These are phyloP conservation scores for Ophiostoma novo-ulmi DNA, from an alignment of 2,329 filamentous ascomycete genomes.

Conservation along the genomic window DNA sequence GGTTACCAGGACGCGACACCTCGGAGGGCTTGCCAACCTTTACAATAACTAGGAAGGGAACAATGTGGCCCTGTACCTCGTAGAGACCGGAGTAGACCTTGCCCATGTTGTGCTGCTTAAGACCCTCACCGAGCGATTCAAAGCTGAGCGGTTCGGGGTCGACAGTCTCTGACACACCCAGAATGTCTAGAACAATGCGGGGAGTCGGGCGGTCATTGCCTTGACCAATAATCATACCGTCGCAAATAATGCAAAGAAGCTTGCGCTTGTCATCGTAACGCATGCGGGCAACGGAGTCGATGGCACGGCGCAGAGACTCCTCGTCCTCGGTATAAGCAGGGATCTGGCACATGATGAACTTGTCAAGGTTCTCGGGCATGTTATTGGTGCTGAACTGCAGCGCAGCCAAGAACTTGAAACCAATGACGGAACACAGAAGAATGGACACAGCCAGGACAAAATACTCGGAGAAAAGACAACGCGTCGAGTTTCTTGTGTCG, in stretches of 20 bases:
- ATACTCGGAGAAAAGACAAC: conserved; percentile 84
- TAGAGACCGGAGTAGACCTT: conserved; percentile 98
- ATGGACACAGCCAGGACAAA: conserved; percentile 81
- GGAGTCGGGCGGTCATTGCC: conserved; percentile 95
- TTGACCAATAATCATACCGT: conserved; percentile 99
- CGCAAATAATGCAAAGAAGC: conserved; percentile 84
- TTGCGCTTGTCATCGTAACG: conserved; percentile 98
- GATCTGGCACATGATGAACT: conserved; percentile 97
- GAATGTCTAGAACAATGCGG: conserved; percentile 91
- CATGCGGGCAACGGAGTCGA: conserved; percentile 93
- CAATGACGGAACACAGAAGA: conserved; percentile 73
- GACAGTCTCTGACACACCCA: conserved; percentile 87
- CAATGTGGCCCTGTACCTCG: conserved; percentile 95
- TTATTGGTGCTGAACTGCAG: conserved; percentile 91
- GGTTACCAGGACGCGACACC: conserved; percentile 88
- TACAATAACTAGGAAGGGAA: conserved; percentile 93
- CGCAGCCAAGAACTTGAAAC: conserved; percentile 94
- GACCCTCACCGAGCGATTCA: conserved; percentile 88
- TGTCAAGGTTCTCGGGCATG: conserved; percentile 90
- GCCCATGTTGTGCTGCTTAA: conserved; percentile 98
- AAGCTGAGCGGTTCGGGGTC: conserved; percentile 96
- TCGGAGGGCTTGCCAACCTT: conserved; percentile 98
- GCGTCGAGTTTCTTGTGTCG: conserved; percentile 80
- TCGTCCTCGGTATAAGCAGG: conserved; percentile 98
- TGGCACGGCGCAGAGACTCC: conserved; percentile 91